Evolutionary conservation across 2,329 filamentous ascomycete species (phyloP), one percentile per base, ranked within the genome.

Genomic region (Ophiostoma novo-ulmi): DNA sequence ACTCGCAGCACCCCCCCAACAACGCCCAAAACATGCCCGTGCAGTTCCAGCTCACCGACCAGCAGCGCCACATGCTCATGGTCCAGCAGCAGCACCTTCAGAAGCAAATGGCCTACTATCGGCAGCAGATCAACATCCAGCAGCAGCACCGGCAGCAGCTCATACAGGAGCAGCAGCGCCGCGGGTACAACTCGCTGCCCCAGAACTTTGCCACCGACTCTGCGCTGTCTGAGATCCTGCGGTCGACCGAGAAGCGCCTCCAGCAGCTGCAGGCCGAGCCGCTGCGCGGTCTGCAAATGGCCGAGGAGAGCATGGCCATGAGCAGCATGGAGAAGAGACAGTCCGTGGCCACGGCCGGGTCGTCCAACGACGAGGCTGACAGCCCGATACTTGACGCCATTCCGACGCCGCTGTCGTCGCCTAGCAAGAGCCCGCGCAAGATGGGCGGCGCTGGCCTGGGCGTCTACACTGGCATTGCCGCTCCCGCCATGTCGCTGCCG

Each of bases 241-340:
- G 80, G 63, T 84, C 80, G 44, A 88, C 85, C 1, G 85, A 87
- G 36, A 79, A 82, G 77, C 79, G 85, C 11, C 79, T 87, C 17
- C 70, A 70, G 55, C 71, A 74, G 71, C 55, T 69, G 68, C 71
- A 73, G 67, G 20, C 35, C 31, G 14, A 14, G 44, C 22, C 55
- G 20, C 1, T 2, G 36, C 39, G 8, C 44, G 39, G 65, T 22
- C 65, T 67, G n/a, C 44, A 48, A 20, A 48, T 48, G 44, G 8
- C 17, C 17, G 44, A n/a, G 1, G 61, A 10, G 3, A n/a, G 6
- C 13, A 20, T n/a, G 7, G 14, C 10, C 13, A 31, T 20, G 36
- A 36, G 31, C 26, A 63, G 6, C 55, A 17, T 38, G 26, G 35
- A 38, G 6, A 65, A 65, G 20, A 31, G 63, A 38, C 17, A 39